Percentiles rank a stretch among this genome's conserved stretches.
Conservation (phyloP, 108 stramenopile species). For the Fragilariopsis cylindrus region DNA sequence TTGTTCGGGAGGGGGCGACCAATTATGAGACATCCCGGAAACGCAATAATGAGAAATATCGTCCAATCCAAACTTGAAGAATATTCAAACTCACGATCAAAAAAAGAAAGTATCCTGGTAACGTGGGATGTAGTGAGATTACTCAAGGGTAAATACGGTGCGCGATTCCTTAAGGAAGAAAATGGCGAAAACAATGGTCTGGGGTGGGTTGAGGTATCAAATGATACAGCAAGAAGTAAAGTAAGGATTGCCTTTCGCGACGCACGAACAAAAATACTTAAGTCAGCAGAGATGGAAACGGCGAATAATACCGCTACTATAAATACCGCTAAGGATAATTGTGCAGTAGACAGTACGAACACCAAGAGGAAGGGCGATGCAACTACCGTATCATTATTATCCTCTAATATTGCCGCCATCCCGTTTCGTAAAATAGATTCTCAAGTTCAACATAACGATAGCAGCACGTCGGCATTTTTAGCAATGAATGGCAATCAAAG, state of each 20-base stretch:
- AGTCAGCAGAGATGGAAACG: neutral
- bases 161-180: conserved; percentile 28
- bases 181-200: neutral
- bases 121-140: conserved; percentile 11
- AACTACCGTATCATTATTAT: too few relatives aligned
- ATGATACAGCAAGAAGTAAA: conserved; percentile 3
- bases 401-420: neutral
- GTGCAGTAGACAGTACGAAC: neutral
- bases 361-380: neutral
- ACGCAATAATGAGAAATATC: conserved; percentile 22
- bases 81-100: neutral
- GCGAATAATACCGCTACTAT: neutral
- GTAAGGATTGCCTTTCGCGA: conserved; percentile 17
- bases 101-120: conserved; percentile 5
- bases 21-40: conserved; percentile 27
- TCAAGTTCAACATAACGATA: neutral
- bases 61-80: conserved; percentile 12
- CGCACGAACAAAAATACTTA: neutral
- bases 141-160: conserved; percentile 10
- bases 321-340: neutral
- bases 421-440: neutral
- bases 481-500: neutral
- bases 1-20: conserved; percentile 36
- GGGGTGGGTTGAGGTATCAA: conserved; percentile 10
- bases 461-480: conserved; percentile 7